A percentile compares a stretch with the other conserved stretches of the same genome.
Evolutionary conservation across 192 early-diverging fungal species (phyloP).

Genomic region (Geranomyces variabilis): DNA sequence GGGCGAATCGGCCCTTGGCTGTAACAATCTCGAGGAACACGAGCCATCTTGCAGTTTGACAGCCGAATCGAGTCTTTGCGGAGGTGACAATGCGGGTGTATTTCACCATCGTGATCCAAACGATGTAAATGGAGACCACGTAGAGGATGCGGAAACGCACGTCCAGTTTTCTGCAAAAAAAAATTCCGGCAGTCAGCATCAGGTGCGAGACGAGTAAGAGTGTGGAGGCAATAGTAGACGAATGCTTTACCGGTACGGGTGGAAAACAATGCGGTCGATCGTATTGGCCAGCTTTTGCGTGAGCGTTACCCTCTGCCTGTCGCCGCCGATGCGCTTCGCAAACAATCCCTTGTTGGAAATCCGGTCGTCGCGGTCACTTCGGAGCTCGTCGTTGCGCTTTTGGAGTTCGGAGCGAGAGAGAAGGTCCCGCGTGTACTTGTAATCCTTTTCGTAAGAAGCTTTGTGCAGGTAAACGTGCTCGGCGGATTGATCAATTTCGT

Average conservation of each 20-base stretch:
- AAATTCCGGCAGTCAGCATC: too few relatives aligned
- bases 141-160: background rate
- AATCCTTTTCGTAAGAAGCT: background rate
- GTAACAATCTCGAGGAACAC: background rate
- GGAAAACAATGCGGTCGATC: background rate
- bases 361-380: background rate
- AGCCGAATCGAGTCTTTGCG: background rate
- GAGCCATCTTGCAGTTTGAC: background rate
- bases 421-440: background rate
- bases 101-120: background rate
- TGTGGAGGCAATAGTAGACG: too few relatives aligned
- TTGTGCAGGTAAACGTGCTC: background rate
- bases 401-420: background rate
- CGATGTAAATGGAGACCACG: background rate
- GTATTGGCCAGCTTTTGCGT: background rate
- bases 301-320: background rate
- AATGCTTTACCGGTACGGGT: too few relatives aligned
- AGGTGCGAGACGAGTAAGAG: background rate
- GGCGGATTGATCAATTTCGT: background rate
- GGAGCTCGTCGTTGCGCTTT: background rate
- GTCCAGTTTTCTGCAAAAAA: background rate
- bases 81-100: background rate
- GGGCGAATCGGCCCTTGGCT: background rate
- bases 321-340: background rate
- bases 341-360: background rate